phyloP scores from a whole-genome alignment of 768 basidiomycete genomes.

The Rhizopogon sp. region DNA sequence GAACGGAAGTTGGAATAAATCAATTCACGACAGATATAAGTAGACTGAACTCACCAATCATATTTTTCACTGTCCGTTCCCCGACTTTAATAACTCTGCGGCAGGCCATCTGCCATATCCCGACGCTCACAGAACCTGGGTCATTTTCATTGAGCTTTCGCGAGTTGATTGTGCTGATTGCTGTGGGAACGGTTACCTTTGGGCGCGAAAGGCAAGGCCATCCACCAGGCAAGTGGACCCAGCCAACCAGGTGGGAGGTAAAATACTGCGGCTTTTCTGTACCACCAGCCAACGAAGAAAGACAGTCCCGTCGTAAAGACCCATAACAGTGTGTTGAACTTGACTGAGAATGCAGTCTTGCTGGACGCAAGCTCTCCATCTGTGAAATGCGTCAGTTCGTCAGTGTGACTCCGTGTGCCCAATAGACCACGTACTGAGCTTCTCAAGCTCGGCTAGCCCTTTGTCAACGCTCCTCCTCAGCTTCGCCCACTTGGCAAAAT shows the following conservation, averaged over 20 bases:
- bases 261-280: constrained; percentile 86
- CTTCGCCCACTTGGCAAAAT: constrained; percentile 99
- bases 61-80: constrained; percentile 67
- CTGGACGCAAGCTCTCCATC: constrained; percentile 60
- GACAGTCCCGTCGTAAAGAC: constrained; percentile 83
- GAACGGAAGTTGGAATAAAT: neutral
- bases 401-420: neutral
- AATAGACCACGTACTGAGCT: constrained; percentile 65
- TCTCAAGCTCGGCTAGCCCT: constrained; percentile 85
- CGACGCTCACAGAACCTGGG: constrained; percentile 86
- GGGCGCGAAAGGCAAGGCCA: constrained; percentile 90
- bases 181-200: constrained; percentile 45
- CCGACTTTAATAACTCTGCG: constrained; percentile 76
- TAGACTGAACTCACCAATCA: constrained; percentile 31
- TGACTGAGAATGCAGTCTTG: constrained; percentile 59
- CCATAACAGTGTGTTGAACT: constrained; percentile 77
- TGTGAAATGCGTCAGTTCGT: constrained; percentile 25
- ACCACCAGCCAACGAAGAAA: constrained; percentile 86
- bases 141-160: neutral
- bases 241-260: constrained; percentile 91
- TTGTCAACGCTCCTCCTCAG: constrained; percentile 88
- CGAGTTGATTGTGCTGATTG: neutral
- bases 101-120: constrained; percentile 95
- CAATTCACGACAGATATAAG: constrained; percentile 2
- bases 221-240: constrained; percentile 82